Conservation (phyloP, 2,329 filamentous ascomycete species). For the Colletotrichum tabaci region DNA sequence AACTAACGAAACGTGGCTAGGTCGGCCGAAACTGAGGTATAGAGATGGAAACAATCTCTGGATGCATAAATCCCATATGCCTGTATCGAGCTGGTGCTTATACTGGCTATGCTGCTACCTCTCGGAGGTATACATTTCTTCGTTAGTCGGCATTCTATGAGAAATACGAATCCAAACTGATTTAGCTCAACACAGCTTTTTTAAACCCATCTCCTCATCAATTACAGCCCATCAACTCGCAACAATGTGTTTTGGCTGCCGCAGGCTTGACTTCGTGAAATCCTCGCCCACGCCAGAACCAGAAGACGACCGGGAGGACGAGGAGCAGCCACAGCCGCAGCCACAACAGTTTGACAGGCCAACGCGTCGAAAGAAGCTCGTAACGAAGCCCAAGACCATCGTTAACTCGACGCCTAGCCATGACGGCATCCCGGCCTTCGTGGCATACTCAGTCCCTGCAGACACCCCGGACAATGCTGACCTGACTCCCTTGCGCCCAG, state of each 20-base stretch:
- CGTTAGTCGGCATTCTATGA: no score
- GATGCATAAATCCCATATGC: no score
- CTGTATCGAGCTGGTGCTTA: no score
- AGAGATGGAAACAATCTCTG: no score
- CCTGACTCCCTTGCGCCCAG: background rate
- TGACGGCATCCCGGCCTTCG: background rate
- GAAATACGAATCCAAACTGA: no score
- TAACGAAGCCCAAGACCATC: background rate
- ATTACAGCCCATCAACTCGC: no score
- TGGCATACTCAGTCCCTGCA: slow-evolving; percentile 1
- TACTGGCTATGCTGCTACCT: no score
- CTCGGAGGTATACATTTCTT: no score
- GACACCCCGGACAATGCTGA: background rate
- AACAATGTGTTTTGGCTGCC: slow-evolving; percentile 3
- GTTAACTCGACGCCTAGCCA: slow-evolving; percentile 4
- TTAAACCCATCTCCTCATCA: no score
- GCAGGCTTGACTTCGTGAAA: background rate
- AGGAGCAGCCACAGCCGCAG: background rate
- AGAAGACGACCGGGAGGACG: slow-evolving; percentile 1
- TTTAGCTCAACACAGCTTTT: no score
- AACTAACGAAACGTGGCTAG: no score
- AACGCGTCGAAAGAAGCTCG: background rate
- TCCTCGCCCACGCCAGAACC: background rate
- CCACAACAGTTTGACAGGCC: background rate
- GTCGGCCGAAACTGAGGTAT: no score